Percentiles rank a stretch among this genome's conserved stretches.
These are phyloP conservation scores for Linanthus parryae DNA, from an alignment of 148 eudicot species.

Conservation along the genomic window DNA sequence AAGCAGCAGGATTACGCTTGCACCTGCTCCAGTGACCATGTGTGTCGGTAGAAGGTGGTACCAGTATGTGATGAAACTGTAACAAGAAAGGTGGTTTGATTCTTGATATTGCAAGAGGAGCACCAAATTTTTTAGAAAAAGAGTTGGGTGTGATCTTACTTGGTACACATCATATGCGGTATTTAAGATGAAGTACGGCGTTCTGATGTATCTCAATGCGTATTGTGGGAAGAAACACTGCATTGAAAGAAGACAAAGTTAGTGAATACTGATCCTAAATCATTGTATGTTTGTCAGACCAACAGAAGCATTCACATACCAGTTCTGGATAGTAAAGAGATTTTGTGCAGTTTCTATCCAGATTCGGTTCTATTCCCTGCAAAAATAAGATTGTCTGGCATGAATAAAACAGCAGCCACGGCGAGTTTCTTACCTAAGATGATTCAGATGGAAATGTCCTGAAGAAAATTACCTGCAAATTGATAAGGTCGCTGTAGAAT, in stretches of 20 bases:
- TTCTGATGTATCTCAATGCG: conserved; percentile 49
- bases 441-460: background rate
- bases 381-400: conserved; percentile 19
- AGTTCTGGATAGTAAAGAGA: conserved; percentile 44
- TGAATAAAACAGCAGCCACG: background rate
- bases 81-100: background rate
- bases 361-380: conserved; percentile 62
- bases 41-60: conserved; percentile 73
- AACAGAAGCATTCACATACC: too few relatives aligned
- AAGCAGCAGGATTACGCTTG: conserved; percentile 47
- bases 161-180: conserved; percentile 90
- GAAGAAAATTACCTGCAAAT: conserved; percentile 55
- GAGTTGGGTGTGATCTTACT: conserved; percentile 33
- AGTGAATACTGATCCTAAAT: too few relatives aligned
- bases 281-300: too few relatives aligned
- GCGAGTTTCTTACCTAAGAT: background rate
- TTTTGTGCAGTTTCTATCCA: conserved; percentile 56
- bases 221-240: conserved; percentile 98
- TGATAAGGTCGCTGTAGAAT: conserved; percentile 39
- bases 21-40: conserved; percentile 69
- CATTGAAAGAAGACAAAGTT: background rate
- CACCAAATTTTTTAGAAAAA: background rate
- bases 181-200: conserved; percentile 81
- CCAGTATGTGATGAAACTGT: conserved; percentile 79
- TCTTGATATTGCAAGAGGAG: background rate